Evolutionary conservation across 768 basidiomycete species (phyloP), one percentile per base, ranked within the genome.

Genomic region (Suillus decipiens): DNA sequence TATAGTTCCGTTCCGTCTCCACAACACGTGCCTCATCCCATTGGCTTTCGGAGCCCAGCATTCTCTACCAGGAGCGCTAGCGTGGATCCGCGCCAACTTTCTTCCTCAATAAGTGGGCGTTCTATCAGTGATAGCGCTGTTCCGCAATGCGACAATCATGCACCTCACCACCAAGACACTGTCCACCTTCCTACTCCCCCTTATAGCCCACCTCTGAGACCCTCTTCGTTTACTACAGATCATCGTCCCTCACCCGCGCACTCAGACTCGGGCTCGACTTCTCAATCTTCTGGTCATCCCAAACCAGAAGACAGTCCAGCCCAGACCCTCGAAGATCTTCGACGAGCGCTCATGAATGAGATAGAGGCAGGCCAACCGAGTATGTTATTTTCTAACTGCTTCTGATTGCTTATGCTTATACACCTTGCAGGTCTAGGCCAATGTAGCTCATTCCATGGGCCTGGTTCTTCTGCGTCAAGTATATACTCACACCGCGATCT

Each of bases 101-200:
- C 58, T n/a, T 36, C 51, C 37, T 42, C 51, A 34, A 58, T 37
- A 12, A 33, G 33, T 15, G 19, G 43, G 64, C 53, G 63, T 41
- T 61, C 11, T 54, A 31, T 53, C 50, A 60, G 63, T 50, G 54
- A 50, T 33, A 47, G 61, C 19, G 36, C 19, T 57, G 4, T 57
- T 42, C 2, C 28, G 10, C 59, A 57, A 14, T 69, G 72, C 12
- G 69, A 34, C 17, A 22, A 4, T 7, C 15, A 34, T 22, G 11
- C 12, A 14, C 59, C 39, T 56, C 63, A 31, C 39, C 39, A 53
- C 33, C 56, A 19, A 57, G 56, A 57, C 10, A 28, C 17, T 28
- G 2, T 19, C 3, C 70, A 64, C 28, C 57, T 71, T 15, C 61
- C 71, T 12, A 66, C 72, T 22, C 75, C 77, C 5, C 74, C 76